These are phyloP conservation scores for Candida maltosa DNA, from an alignment of 805 yeast genomes.

Conservation along the genomic window DNA sequence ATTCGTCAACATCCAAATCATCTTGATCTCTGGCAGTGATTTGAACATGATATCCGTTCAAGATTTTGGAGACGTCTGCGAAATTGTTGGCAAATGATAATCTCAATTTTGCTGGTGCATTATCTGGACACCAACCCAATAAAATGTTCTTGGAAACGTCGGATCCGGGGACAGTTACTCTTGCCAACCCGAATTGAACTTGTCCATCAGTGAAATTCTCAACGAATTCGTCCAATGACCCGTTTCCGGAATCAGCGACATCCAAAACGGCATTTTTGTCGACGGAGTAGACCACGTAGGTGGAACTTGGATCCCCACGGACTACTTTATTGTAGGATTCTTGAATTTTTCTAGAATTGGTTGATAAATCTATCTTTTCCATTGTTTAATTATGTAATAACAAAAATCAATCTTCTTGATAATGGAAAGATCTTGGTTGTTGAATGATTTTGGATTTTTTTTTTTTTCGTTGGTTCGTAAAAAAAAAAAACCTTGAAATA, in stretches of 20 bases:
- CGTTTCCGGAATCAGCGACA: conserved; percentile 53
- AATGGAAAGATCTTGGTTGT: no score
- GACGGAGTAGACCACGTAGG: conserved; percentile 83
- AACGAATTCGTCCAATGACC: conserved; percentile 73
- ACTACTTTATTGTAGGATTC: conserved; percentile 75
- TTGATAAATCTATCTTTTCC: conserved; percentile 59
- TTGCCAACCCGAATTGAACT: conserved; percentile 86
- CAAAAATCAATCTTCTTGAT: no score
- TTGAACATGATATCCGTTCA: conserved; percentile 90
- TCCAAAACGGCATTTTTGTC: conserved; percentile 49
- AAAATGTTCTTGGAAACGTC: conserved; percentile 81
- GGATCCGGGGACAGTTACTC: conserved; percentile 88
- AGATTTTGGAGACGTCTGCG: conserved; percentile 66
- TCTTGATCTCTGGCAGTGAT: conserved; percentile 93
- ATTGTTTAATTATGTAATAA: conserved; percentile 24
- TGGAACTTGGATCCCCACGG: conserved; percentile 63
- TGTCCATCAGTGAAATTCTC: conserved; percentile 80
- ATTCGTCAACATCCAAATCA: conserved; percentile 78
- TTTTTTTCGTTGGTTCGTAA: no score
- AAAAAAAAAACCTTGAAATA: no score
- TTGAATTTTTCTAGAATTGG: conserved; percentile 74
- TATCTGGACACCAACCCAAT: conserved; percentile 97
- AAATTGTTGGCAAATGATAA: conserved; percentile 75
- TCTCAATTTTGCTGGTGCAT: conserved; percentile 76
- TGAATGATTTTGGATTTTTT: no score